These are phyloP conservation scores for Colletotrichum incanum DNA, from an alignment of 2,329 filamentous ascomycete species.

Conservation along the genomic window DNA sequence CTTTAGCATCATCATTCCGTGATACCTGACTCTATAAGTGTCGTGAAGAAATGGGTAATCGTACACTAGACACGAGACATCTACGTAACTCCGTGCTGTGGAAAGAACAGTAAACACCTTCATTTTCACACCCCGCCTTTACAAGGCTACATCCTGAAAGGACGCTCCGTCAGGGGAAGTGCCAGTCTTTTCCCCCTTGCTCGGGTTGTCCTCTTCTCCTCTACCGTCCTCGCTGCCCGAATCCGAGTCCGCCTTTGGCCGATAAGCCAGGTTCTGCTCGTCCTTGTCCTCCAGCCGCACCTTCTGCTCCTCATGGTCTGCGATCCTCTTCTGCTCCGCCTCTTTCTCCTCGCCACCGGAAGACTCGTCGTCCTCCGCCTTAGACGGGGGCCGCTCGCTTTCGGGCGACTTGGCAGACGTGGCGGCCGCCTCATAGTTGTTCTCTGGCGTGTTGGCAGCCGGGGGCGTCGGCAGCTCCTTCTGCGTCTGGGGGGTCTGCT, in stretches of 20 bases:
- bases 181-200: constrained; percentile 56
- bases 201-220: constrained; percentile 52
- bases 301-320: constrained; percentile 68
- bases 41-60: constrained; percentile 32
- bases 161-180: constrained; percentile 70
- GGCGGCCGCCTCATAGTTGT: constrained; percentile 46
- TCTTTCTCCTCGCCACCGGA: constrained; percentile 51
- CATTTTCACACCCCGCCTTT: constrained; percentile 45
- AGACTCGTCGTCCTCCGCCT: constrained; percentile 48
- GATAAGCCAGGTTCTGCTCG: constrained; percentile 67
- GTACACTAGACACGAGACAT: constrained; percentile 31
- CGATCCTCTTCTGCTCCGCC: constrained; percentile 56
- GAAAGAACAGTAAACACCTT: constrained; percentile 17
- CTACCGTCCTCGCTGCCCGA: constrained; percentile 48
- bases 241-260: constrained; percentile 53
- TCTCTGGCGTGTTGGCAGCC: constrained; percentile 46
- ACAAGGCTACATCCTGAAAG: constrained; percentile 77
- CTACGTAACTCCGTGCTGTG: constrained; percentile 39
- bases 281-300: constrained; percentile 70
- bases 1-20: constrained; percentile 1
- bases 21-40: constrained; percentile 29
- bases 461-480: constrained; percentile 54
- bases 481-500: constrained; percentile 46
- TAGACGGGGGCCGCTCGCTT: constrained; percentile 43
- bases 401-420: constrained; percentile 35